Evolutionary conservation across 129 eudicot species (phyloP), one percentile per base, ranked within the genome.

Genomic region (Heracleum sosnowskyi): DNA sequence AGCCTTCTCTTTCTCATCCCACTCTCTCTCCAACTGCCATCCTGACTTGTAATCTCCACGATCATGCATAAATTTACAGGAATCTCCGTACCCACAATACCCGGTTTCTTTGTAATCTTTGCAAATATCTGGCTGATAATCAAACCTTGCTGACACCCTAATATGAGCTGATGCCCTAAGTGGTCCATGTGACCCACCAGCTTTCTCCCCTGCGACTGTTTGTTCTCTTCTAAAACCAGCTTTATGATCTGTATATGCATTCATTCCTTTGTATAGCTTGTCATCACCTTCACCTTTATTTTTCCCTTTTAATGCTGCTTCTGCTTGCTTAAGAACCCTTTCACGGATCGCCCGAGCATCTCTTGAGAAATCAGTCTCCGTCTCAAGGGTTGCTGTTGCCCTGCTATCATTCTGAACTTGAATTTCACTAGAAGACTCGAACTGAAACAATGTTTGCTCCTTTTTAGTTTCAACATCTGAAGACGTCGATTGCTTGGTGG

Each of bases 61-160:
- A 82, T 95, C 99, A 78, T 95, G 99, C 99, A 95, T 92, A 81
- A 95, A 95, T 86, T 95, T 91, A 75, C 99, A 95, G 1, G 99
- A 85, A 87, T 95, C 99, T 18, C 97, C 99, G 75, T 95, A 95
- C 40, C 99, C 99, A 85, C 99, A 95, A 78, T 95, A 94, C 33
- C 93, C 97, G 0, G 96, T 92, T 80, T 92, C 97, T 76, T 92
- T 95, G 77, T 95, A 95, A 82, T 95, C 99, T 81, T 95, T 95
- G 31, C 99, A 95, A 24, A 95, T 95, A 41, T 95, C 99, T 4
- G 97, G 99, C 88, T 95, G 99, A 79, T 95, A 95, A 76, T 95
- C 99, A 82, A 92, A 95, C 81, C 99, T 86, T 0, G 94, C 92
- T 1, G 97, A 91, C 12, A 92, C 97, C 80, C 97, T 88, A 69